Conservation (phyloP, 257 asterid genomes). For the Gardenia jasminoides region DNA sequence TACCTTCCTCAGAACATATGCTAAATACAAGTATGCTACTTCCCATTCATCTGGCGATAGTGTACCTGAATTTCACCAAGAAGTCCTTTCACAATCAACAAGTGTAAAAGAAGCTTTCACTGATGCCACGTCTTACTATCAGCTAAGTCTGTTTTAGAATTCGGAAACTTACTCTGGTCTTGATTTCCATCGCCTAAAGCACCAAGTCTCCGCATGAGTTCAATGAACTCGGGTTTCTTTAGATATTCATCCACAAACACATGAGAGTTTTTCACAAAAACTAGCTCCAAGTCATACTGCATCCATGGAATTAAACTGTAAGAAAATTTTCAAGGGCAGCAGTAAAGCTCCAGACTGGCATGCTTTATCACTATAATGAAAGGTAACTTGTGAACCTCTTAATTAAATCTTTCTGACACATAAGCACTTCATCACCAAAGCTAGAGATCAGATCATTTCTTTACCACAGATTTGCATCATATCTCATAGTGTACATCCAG, state of each 20-base stretch:
- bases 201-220: constrained; percentile 95
- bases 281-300: constrained; percentile 87
- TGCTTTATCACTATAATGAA: no score
- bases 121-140: neutral
- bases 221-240: constrained; percentile 79
- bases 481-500: neutral
- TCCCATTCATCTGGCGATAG: constrained; percentile 97
- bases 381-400: neutral
- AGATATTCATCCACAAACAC: constrained; percentile 84
- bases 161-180: constrained; percentile 57
- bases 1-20: constrained; percentile 87
- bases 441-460: neutral
- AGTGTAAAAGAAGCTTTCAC: neutral
- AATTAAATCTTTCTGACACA: neutral
- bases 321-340: constrained; percentile 16
- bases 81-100: neutral
- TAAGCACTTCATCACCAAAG: neutral
- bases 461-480: neutral
- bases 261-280: constrained; percentile 74
- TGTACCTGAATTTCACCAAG: constrained; percentile 49
- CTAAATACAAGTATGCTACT: constrained; percentile 77
- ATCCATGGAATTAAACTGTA: constrained; percentile 1
- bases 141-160: neutral
- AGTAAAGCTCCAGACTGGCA: neutral
- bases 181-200: constrained; percentile 92